Evolutionary conservation across 257 asterid genomes (phyloP), one percentile per base, ranked within the genome.

Genomic region (Galeopsis tetrahit): DNA sequence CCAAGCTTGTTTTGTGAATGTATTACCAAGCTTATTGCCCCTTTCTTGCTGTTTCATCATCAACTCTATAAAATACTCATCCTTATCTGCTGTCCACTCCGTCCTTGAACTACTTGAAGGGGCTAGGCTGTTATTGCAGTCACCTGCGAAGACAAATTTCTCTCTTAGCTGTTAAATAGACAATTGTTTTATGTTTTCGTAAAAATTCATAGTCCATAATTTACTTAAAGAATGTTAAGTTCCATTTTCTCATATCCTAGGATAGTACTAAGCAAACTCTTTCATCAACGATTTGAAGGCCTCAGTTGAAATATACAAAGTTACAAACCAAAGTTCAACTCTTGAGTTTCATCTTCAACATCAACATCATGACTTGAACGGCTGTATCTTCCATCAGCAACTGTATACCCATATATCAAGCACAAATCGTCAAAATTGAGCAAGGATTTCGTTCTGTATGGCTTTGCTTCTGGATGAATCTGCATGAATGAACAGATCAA

Each of bases 1-100:
- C 84, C 87, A 83, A 10, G 82, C 87, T 77, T 74, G 81, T 74
- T 77, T 79, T 0, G 82, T 74, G 72, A 83, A 83, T n/a, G 82
- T 80, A 36, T 51, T 82, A 10, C 63, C 77, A 34, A 46, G 63
- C 73, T 80, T 77, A 63, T 77, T 80, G 82, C 82, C 84, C 72
- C 68, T 68, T 62, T 83, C 84, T 70, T 80, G 71, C 71, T 80
- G 84, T 28, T 70, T 71, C 68, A 74, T 72, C 80, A 83, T 55
- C 60, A 83, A 46, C 39, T 83, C 84, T 66, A 80, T 63, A 51
- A 83, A 80, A 40, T 70, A 83, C 32, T 58, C 75, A 62, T 83
- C 87, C 84, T 77, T 83, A 58, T 71, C 79, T 51, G 70, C 36
- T 13, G 78, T 74, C 82, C 87, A 83, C 53, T 77, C 87, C 28